Evolutionary conservation across 2,329 filamentous ascomycete genomes (phyloP).

Genomic region (Aureobasidium lini): DNA sequence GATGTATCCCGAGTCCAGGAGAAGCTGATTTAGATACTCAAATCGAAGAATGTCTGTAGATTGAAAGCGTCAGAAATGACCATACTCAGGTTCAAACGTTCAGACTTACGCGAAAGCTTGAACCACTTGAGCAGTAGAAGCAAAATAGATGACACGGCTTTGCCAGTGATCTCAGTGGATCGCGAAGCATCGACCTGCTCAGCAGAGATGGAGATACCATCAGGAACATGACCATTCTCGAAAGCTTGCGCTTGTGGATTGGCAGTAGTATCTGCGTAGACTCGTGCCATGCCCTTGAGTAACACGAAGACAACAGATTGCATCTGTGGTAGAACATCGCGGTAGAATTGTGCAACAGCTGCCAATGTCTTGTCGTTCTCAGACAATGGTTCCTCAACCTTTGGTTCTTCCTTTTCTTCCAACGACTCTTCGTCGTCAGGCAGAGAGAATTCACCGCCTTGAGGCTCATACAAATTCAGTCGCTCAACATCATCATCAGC

Average conservation of each 20-base stretch:
- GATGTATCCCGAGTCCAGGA: slow-evolving; percentile 92
- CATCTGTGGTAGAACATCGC: slow-evolving; percentile 69
- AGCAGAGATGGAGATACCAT: slow-evolving; percentile 28
- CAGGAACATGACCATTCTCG: slow-evolving; percentile 27
- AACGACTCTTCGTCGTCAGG: neutral
- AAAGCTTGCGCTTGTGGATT: slow-evolving; percentile 22
- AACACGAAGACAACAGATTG: slow-evolving; percentile 92
- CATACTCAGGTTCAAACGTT: neutral
- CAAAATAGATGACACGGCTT: slow-evolving; percentile 84
- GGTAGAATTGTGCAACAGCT: slow-evolving; percentile 38
- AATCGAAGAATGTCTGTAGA: slow-evolving; percentile 79
- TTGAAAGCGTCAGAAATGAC: neutral
- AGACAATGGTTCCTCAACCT: neutral
- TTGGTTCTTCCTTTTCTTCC: neutral
- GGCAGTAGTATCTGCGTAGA: slow-evolving; percentile 15
- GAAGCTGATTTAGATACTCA: slow-evolving; percentile 86
- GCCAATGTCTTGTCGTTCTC: neutral
- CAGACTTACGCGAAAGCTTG: slow-evolving; percentile 74
- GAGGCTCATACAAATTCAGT: slow-evolving; percentile 10
- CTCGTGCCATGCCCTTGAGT: slow-evolving; percentile 76
- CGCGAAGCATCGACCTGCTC: slow-evolving; percentile 79
- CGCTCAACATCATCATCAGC: slow-evolving; percentile 34
- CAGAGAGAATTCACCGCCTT: neutral
- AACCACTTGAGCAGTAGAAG: slow-evolving; percentile 93
- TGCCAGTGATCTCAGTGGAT: slow-evolving; percentile 77